Conservation (phyloP, 1,284 basidiomycete genomes). For the Ceratobasidium sp. region DNA sequence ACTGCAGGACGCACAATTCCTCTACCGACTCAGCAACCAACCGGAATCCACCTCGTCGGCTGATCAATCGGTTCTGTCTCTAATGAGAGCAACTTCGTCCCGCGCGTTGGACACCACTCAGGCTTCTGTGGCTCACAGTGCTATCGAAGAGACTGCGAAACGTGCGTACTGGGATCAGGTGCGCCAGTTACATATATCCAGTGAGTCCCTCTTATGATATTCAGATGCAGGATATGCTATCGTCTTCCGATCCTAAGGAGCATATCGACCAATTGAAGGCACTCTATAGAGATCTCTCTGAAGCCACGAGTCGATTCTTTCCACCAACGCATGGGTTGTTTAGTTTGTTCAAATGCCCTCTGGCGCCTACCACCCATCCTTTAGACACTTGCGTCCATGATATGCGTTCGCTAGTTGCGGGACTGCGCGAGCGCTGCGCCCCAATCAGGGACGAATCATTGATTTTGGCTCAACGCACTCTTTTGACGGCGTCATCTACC, state of each 20-base stretch:
- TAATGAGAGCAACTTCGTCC: conserved; percentile 10
- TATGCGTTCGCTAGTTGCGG: not conserved
- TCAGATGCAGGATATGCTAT: conserved; percentile 14
- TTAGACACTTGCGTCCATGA: not conserved
- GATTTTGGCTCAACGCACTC: not conserved
- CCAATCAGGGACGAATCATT: conserved; percentile 8
- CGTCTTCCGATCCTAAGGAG: not conserved
- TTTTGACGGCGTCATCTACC: not conserved
- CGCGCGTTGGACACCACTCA: not conserved
- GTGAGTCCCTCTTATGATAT: not conserved
- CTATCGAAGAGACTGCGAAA: conserved; percentile 4
- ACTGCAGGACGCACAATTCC: conserved; percentile 18
- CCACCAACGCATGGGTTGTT: not conserved
- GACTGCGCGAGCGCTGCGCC: conserved; percentile 10
- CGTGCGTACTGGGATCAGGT: conserved; percentile 27
- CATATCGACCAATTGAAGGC: conserved; percentile 21
- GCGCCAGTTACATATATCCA: not conserved
- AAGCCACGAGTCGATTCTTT: conserved; percentile 20
- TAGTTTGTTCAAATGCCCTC: conserved; percentile 3
- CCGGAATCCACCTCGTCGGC: not conserved
- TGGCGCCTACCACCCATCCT: conserved; percentile 8
- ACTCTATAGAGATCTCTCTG: conserved; percentile 5
- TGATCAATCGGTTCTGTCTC: conserved; percentile 11
- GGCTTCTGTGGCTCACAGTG: not conserved
- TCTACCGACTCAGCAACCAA: conserved; percentile 16